phyloP scores from a whole-genome alignment of 2,329 filamentous ascomycete species.

The Mycocentrospora acerina region DNA sequence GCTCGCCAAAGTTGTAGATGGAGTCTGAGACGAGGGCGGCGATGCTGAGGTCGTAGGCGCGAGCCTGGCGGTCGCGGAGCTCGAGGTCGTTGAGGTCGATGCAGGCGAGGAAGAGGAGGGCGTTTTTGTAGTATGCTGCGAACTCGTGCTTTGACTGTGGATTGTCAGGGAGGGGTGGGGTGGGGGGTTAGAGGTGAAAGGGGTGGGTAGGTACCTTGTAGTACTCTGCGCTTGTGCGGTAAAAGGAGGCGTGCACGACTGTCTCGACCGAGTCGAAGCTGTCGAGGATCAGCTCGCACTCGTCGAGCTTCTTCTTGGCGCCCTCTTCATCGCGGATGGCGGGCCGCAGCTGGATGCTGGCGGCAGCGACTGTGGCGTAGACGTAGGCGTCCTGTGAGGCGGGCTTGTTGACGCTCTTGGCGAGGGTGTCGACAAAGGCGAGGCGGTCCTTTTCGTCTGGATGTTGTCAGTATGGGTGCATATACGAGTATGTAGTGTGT shows the following conservation, averaged over 20 bases:
- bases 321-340: constrained; percentile 72
- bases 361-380: constrained; percentile 87
- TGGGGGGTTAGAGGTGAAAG: neutral
- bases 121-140: constrained; percentile 94
- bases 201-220: constrained; percentile 63
- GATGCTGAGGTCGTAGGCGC: constrained; percentile 90
- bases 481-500: neutral
- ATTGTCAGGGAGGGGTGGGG: neutral
- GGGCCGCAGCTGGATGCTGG: constrained; percentile 75
- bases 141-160: constrained; percentile 78
- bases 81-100: constrained; percentile 79
- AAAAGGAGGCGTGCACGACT: constrained; percentile 93
- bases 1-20: constrained; percentile 99
- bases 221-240: constrained; percentile 91
- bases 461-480: constrained; percentile 22
- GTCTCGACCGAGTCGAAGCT: constrained; percentile 93
- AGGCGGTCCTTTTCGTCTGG: constrained; percentile 85
- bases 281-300: constrained; percentile 84
- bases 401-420: constrained; percentile 85
- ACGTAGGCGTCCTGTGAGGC: constrained; percentile 94
- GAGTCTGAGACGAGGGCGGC: constrained; percentile 89
- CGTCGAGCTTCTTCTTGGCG: constrained; percentile 82
- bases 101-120: constrained; percentile 95
- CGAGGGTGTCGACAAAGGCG: constrained; percentile 78
- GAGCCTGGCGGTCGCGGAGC: constrained; percentile 71